Evolutionary conservation across 2,329 filamentous ascomycete species (phyloP), one percentile per base, ranked within the genome.

Genomic region (Hirsutella thompsonii): DNA sequence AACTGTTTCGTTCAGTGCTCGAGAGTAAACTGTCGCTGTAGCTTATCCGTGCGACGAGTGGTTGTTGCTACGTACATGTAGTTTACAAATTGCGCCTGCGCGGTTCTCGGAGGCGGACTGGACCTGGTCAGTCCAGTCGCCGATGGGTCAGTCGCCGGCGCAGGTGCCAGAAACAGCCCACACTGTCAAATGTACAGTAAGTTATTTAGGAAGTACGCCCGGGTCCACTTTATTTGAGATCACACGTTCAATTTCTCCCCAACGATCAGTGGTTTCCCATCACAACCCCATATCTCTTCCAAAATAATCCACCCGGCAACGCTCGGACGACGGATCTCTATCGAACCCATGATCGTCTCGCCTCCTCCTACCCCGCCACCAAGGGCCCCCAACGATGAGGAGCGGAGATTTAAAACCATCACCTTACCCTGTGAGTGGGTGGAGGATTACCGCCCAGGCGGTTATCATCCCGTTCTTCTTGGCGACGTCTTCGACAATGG

Each of bases 381-480:
- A 33, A 44, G 47, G 37, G 32, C 43, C 5, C 38, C 41, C 21
- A 43, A 43, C 14, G 37, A 49, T 20, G 26, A 48, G 9, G 46
- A 53, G 32, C 16, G 16, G 13, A 48, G 53, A 39, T 57, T 56
- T 20, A 47, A 56, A 11, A n/a, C 33, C 4, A 50, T 54, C 20
- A 49, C 11, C 2, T 51, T 42, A 14, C 49, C 51, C 13, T 56
- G 55, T 36, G 54, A 60, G 37, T 57, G 51, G 51, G 38, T 49
- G 5, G 52, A 59, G 40, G 43, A 50, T 29, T 68, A 68, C 47
- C 48, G 44, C 5, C 53, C 52, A 8, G 63, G 64, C 1, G 62
- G 64, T 19, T 69, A 60, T 41, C 64, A 70, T 49, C 64, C 67
- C 3, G 55, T 66, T 8, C 51, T 47, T 4, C 52, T 71, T 4